Percentiles rank a stretch among this genome's conserved stretches.
Evolutionary conservation across 805 yeast genomes (phyloP).

Genomic region (Starmerella geochares): DNA sequence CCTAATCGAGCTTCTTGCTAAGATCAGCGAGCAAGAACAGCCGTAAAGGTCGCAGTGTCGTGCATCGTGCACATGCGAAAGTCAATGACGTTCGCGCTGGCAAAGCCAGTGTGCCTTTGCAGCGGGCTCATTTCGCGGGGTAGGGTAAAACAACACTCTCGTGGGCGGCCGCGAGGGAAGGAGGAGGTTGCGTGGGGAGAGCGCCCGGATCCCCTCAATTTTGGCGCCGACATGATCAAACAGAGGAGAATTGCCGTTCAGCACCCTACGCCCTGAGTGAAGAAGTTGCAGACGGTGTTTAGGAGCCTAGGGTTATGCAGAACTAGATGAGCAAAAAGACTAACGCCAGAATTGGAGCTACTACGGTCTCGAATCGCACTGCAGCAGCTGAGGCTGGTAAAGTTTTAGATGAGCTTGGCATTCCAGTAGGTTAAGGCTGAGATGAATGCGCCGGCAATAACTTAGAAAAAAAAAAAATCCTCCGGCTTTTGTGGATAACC

Average conservation of each 20-base stretch:
- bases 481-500: too few species aligned
- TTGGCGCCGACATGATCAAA: neutral
- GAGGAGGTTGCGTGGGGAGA: neutral
- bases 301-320: neutral
- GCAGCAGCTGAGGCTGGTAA: too few species aligned
- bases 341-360: too few species aligned
- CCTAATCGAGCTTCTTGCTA: neutral
- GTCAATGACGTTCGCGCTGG: neutral
- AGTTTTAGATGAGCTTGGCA: too few species aligned
- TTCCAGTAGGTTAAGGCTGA: too few species aligned
- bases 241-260: neutral
- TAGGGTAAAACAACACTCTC: neutral
- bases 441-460: too few species aligned
- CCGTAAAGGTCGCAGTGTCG: neutral
- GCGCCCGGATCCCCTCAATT: too few species aligned
- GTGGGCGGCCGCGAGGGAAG: neutral
- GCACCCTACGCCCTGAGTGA: neutral
- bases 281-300: neutral
- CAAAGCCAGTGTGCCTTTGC: neutral
- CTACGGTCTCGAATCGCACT: too few species aligned
- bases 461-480: too few species aligned
- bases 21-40: neutral
- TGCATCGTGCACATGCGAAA: slow-evolving; percentile 1
- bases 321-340: neutral
- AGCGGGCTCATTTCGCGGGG: neutral